A percentile compares a stretch with the other conserved stretches of the same genome.
Conservation (phyloP, 352 stramenopile species). For the Phytophthora niederhauseri region DNA sequence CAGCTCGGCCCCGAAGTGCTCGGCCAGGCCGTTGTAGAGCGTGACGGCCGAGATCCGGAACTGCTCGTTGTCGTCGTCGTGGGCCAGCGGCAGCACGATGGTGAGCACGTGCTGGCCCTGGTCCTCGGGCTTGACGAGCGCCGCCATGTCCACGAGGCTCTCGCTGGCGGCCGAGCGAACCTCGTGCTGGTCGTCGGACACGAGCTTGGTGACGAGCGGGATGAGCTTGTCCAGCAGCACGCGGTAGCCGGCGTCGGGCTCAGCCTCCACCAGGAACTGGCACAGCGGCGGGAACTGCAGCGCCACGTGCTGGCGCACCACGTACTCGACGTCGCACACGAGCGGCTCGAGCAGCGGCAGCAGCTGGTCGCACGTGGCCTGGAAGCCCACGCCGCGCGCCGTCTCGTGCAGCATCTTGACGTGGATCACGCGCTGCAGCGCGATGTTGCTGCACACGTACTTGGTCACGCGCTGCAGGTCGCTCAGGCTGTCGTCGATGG, state of each 20-base stretch:
- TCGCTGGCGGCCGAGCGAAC: conserved; percentile 89
- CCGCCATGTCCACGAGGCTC: conserved; percentile 87
- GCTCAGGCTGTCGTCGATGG: conserved; percentile 97
- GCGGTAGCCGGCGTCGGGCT: conserved; percentile 63
- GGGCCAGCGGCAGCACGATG: conserved; percentile 92
- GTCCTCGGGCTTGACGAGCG: conserved; percentile 87
- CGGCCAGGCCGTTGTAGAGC: conserved; percentile 92
- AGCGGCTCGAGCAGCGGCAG: conserved; percentile 91
- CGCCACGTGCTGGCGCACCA: conserved; percentile 95
- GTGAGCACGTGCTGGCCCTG: conserved; percentile 92
- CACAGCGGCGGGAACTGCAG: conserved; percentile 90
- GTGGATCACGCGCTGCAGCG: conserved; percentile 97
- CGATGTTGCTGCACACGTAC: conserved; percentile 96
- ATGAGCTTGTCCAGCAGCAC: conserved; percentile 84
- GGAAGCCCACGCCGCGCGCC: conserved; percentile 80
- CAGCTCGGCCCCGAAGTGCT: conserved; percentile 87
- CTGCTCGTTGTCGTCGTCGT: conserved; percentile 93
- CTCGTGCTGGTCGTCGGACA: conserved; percentile 89
- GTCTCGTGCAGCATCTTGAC: conserved; percentile 96
- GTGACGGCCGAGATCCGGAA: conserved; percentile 93
- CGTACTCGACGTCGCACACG: conserved; percentile 92
- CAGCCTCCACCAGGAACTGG: conserved; percentile 58
- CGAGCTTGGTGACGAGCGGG: conserved; percentile 69
- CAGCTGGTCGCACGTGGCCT: conserved; percentile 82
- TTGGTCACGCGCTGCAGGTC: conserved; percentile 95